Evolutionary conservation across 805 yeast species (phyloP), one percentile per base, ranked within the genome.

Genomic region (Ascoidea asiatica): DNA sequence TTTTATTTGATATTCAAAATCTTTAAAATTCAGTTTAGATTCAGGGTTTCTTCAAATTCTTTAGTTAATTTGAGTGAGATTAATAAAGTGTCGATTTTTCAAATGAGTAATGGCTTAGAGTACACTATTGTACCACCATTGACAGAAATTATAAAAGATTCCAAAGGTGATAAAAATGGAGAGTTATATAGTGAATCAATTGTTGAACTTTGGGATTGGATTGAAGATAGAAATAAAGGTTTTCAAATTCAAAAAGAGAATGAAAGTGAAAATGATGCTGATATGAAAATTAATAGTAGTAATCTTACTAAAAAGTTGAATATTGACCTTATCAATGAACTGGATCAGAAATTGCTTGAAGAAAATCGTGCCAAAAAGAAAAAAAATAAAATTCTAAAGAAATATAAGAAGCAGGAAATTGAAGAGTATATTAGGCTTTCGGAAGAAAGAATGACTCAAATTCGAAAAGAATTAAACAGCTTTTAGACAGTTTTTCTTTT

Each of bases 201-300:
- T 20, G 19, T 43, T 13, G 44, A 44, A 15, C 35, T 48, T 19
- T 48, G 50, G 50, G 50, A 48, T 19, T 48, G 50, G 50, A 40
- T 48, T 5, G 50, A 48, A 20, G 19, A 37, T 11, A 43, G 44
- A 21, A 7, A n/a, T 21, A 35, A 42, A 13, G 43, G 8, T 35
- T 7, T 2, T 19, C 5, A 11, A 18, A 11, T 15, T 6, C 20
- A 41, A 8, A 4, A 33, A 2, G 21, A 21, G 18, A 35, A 11
- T 2, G 43, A 43, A 4, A n/a, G 5, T 17, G 17, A 11, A 11
- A 40, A 40, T 5, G 20, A 19, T 6, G 18, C 19, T 13, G 4
- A 41, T 4, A 44, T 35, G 6, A 19, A 22, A 2, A 29, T 37
- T 15, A 46, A 48, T 48, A 18, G 41, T 38, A 48, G 46, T 18